Percentiles rank a stretch among this genome's conserved stretches.
Conservation (phyloP, 306 rosid genomes). For the Quillaja saponaria region DNA sequence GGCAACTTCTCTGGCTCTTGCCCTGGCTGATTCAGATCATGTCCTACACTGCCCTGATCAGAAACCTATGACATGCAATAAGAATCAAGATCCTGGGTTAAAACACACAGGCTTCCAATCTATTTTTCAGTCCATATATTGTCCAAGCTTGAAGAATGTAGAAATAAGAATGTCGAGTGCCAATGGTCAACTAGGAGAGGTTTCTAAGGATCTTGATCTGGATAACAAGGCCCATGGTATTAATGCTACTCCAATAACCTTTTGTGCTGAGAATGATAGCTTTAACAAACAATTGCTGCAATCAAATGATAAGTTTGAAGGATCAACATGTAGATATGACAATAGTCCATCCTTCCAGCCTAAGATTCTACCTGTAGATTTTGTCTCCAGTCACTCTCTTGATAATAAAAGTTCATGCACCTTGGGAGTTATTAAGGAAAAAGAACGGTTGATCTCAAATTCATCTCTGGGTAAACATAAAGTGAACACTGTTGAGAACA, state of each 20-base stretch:
- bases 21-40: constrained; percentile 38
- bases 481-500: constrained; percentile 35
- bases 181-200: constrained; percentile 43
- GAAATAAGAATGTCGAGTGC: constrained; percentile 33
- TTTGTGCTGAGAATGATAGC: constrained; percentile 37
- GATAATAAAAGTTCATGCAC: constrained; percentile 33
- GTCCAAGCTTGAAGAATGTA: constrained; percentile 39
- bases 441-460: constrained; percentile 38
- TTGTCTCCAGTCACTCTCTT: constrained; percentile 34
- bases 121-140: constrained; percentile 68
- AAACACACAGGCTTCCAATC: constrained; percentile 69
- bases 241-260: constrained; percentile 55
- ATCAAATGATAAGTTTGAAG: constrained; percentile 35
- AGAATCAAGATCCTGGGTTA: constrained; percentile 35
- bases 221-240: constrained; percentile 35
- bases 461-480: constrained; percentile 49
- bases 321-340: constrained; percentile 38
- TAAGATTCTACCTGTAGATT: constrained; percentile 33
- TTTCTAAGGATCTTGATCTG: constrained; percentile 45
- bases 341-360: constrained; percentile 40
- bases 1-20: constrained; percentile 42
- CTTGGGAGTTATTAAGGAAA: constrained; percentile 33
- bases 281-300: constrained; percentile 27
- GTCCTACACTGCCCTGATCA: constrained; percentile 33
- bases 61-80: constrained; percentile 37